Evolutionary conservation across 345 rosid species (phyloP).

Genomic region (Acer negundo): DNA sequence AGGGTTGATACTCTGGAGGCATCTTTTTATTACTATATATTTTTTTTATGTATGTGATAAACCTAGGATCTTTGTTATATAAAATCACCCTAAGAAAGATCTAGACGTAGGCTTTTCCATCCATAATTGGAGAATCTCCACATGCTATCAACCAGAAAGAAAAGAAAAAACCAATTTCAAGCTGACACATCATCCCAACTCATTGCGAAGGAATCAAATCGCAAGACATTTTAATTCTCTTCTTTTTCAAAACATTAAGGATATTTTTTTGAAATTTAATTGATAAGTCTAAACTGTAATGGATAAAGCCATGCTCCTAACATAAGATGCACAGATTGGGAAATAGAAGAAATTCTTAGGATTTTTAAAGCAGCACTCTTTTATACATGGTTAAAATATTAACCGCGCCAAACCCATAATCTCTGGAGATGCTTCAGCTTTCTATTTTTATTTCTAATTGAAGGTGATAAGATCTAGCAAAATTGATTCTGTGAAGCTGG

Average conservation of each 20-base stretch:
- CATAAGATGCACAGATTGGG: neutral
- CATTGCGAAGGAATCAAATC: neutral
- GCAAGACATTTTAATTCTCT: neutral
- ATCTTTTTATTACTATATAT: neutral
- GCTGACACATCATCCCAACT: neutral
- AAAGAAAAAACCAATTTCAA: neutral
- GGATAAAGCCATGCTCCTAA: neutral
- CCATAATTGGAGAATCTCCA: too few species aligned
- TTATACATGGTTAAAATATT: neutral
- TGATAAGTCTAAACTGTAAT: neutral
- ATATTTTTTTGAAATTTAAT: neutral
- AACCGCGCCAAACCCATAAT: too few species aligned
- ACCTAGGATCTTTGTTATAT: neutral
- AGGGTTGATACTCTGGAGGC: neutral
- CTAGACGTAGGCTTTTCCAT: neutral
- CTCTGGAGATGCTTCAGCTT: too few species aligned
- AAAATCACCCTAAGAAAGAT: neutral
- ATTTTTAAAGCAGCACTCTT: neutral
- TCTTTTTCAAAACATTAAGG: neutral
- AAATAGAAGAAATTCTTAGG: neutral
- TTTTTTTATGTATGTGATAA: neutral
- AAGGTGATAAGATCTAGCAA: too few species aligned
- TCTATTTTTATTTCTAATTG: too few species aligned
- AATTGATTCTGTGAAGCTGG: too few species aligned
- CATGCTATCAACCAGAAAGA: too few species aligned